These are phyloP conservation scores for Hyparrhenia diplandra DNA, from an alignment of 176 grass and related monocot species.

Conservation along the genomic window DNA sequence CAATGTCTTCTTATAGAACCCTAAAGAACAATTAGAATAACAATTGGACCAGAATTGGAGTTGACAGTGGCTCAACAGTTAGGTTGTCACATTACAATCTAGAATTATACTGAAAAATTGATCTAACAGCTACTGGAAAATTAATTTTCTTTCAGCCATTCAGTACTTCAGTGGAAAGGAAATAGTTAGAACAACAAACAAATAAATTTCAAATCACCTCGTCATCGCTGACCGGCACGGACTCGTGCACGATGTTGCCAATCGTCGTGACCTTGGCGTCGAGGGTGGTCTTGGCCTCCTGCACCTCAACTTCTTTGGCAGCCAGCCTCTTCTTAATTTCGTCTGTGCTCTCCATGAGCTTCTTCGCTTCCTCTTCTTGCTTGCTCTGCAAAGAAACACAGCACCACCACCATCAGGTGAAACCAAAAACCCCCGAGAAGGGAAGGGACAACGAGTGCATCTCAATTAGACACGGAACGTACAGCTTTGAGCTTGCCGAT, in stretches of 20 bases:
- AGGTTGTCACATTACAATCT: not conserved
- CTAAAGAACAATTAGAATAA: no score
- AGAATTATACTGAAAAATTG: no score
- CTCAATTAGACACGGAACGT: not conserved
- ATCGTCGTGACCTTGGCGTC: constrained; percentile 61
- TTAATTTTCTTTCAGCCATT: not conserved
- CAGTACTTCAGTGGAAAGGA: not conserved
- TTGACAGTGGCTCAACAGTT: no score
- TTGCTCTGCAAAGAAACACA: no score
- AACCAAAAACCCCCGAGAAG: not conserved
- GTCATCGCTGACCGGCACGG: constrained; percentile 65
- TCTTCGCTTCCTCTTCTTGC: not conserved
- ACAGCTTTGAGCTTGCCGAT: constrained; percentile 81
- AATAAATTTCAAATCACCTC: constrained; percentile 35
- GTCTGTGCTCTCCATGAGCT: no score
- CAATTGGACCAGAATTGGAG: no score
- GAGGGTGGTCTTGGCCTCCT: constrained; percentile 20
- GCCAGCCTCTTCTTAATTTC: no score
- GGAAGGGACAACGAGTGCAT: not conserved
- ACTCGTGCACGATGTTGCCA: constrained; percentile 80
- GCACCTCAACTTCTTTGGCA: no score
- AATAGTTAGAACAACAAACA: not conserved
- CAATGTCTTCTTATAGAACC: no score
- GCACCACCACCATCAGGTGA: not conserved
- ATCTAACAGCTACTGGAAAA: not conserved